Evolutionary conservation across 768 basidiomycete species (phyloP).

Genomic region (Tulasnella sp.): DNA sequence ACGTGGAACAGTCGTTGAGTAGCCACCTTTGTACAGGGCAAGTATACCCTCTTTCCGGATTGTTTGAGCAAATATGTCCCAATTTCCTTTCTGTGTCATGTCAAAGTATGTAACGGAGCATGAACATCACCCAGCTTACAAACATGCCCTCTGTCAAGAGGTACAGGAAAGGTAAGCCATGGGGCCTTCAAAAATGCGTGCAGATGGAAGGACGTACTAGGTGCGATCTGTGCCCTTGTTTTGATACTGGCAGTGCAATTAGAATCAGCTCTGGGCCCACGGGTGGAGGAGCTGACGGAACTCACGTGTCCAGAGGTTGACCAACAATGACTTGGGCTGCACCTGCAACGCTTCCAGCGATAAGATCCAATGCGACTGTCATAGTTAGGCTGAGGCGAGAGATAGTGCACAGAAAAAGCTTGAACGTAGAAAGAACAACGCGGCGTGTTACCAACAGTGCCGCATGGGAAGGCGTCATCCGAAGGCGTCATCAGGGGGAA

Average conservation of each 20-base stretch:
- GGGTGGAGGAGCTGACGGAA: neutral
- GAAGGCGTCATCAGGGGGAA: neutral
- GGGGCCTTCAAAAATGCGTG: conserved; percentile 28
- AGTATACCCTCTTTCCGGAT: conserved; percentile 81
- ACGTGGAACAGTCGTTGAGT: neutral
- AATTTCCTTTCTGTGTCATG: conserved; percentile 70
- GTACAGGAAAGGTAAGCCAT: conserved; percentile 4
- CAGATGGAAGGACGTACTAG: conserved; percentile 42
- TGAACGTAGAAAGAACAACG: neutral
- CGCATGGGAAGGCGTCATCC: neutral
- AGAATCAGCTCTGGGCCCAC: neutral
- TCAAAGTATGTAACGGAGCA: neutral
- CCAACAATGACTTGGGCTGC: conserved; percentile 93
- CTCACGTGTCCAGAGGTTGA: conserved; percentile 70
- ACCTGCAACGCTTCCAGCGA: conserved; percentile 85
- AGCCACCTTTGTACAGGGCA: conserved; percentile 85
- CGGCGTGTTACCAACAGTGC: neutral
- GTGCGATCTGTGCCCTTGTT: conserved; percentile 80
- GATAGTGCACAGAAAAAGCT: neutral
- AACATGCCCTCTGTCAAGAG: conserved; percentile 66
- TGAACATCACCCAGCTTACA: conserved; percentile 42
- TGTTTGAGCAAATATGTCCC: conserved; percentile 82
- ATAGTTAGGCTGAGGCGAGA: neutral
- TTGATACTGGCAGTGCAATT: conserved; percentile 53
- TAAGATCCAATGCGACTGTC: conserved; percentile 43